Conservation (phyloP, 1,284 basidiomycete species). For the Phaffia rhodozyma region DNA sequence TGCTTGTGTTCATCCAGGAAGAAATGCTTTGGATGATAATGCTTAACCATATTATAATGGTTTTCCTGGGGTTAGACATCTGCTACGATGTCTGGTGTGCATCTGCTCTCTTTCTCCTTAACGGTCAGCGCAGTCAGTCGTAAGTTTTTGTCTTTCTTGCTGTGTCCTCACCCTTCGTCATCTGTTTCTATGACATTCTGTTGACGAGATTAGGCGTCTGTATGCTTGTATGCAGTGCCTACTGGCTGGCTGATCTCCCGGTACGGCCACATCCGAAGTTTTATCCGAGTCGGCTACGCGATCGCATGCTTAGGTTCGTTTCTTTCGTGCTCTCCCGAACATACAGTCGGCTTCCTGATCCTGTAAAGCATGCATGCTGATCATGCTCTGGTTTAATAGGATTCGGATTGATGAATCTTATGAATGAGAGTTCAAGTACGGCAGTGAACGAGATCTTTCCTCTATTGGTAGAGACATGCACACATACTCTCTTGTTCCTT, state of each 20-base stretch:
- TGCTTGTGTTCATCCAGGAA: slow-evolving; percentile 1
- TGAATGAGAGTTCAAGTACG: background rate
- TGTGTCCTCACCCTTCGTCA: too few species aligned
- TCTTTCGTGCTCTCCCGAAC: too few species aligned
- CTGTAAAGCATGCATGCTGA: too few species aligned
- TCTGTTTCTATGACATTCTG: background rate
- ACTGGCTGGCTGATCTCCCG: slow-evolving; percentile 6
- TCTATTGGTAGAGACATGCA: background rate
- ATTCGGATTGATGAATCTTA: slow-evolving; percentile 11
- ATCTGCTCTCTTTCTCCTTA: slow-evolving; percentile 20
- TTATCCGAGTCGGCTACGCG: slow-evolving; percentile 2
- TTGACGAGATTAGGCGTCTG: background rate
- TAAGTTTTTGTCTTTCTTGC: background rate
- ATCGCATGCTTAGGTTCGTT: background rate
- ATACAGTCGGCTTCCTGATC: background rate
- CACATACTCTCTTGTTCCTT: too few species aligned
- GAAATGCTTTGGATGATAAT: too few species aligned
- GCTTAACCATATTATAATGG: background rate
- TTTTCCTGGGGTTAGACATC: background rate
- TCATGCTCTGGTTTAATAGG: background rate
- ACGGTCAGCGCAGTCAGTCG: slow-evolving; percentile 18
- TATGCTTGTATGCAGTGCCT: background rate
- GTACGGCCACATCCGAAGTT: background rate
- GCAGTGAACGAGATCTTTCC: slow-evolving; percentile 9
- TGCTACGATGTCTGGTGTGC: slow-evolving; percentile 7